These are phyloP conservation scores for Byssoonygena ceratinophila DNA, from an alignment of 2,329 filamentous ascomycete species.

Conservation along the genomic window DNA sequence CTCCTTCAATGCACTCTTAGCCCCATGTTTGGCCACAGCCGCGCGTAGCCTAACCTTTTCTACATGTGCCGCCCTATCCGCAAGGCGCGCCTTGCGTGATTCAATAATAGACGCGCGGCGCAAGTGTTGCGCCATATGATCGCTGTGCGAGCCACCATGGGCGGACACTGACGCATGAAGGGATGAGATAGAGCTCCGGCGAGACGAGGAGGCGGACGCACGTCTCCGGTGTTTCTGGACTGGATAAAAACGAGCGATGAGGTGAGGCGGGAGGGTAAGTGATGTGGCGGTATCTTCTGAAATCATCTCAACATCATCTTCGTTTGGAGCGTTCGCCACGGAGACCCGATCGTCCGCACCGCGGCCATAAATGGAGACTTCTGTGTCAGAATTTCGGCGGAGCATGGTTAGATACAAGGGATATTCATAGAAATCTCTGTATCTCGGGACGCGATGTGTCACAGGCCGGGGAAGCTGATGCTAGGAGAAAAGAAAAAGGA, in stretches of 20 bases:
- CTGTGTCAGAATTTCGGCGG: slow-evolving; percentile 36
- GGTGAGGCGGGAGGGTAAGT: slow-evolving; percentile 47
- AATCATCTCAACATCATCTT: slow-evolving; percentile 32
- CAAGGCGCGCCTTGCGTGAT: slow-evolving; percentile 52
- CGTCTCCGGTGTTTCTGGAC: slow-evolving; percentile 45
- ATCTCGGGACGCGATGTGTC: not conserved
- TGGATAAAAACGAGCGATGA: slow-evolving; percentile 53
- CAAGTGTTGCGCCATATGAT: slow-evolving; percentile 54
- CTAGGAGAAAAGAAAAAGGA: not conserved
- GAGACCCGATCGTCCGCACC: slow-evolving; percentile 14
- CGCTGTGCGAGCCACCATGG: slow-evolving; percentile 44
- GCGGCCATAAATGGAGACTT: slow-evolving; percentile 32
- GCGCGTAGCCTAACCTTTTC: slow-evolving; percentile 56
- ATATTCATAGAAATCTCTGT: not conserved
- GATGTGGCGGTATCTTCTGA: slow-evolving; percentile 25
- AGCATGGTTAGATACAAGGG: slow-evolving; percentile 20
- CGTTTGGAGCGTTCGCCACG: slow-evolving; percentile 15
- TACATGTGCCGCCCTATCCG: slow-evolving; percentile 54
- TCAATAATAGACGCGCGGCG: slow-evolving; percentile 56
- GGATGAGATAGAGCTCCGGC: slow-evolving; percentile 55
- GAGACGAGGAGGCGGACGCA: slow-evolving; percentile 51
- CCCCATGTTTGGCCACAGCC: slow-evolving; percentile 50
- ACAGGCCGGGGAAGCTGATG: not conserved
- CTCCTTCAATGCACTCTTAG: slow-evolving; percentile 48
- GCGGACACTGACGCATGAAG: slow-evolving; percentile 44